Evolutionary conservation across 2,329 filamentous ascomycete genomes (phyloP), one percentile per base, ranked within the genome.

Genomic region (Hirsutella thompsonii): DNA sequence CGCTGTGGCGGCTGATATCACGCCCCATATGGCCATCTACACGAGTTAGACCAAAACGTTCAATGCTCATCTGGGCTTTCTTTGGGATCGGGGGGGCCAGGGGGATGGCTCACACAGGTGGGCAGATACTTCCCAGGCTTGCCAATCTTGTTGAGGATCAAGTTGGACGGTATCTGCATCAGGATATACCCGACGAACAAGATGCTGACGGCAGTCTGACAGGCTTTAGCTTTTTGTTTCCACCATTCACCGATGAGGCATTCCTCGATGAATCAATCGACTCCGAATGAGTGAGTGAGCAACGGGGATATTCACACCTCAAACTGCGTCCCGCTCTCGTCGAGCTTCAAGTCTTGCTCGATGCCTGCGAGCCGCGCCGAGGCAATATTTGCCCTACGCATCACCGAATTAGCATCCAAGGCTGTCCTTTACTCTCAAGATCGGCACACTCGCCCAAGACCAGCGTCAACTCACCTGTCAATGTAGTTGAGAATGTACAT

Each of bases 321-420:
- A 26, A 50, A 52, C 37, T 52, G 46, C 4, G 45, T 49, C 4
- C 40, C 44, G 18, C 38, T 38, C 2, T 37, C 13, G 23, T 59
- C 54, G 46, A 84, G 59, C 8, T 66, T 60, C 10, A 83, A 60
- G 42, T 81, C 77, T 40, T 70, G 59, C 42, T 60, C 54, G 20
- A 64, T 46, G n/a, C 57, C 56, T 52, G 46, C 44, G 29, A 47
- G 33, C n/a, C 44, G 38, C 16, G 46, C 46, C 11, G 44, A 40
- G 11, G 46, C 46, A 20, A 47, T 47, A 23, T 66, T 46, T 49
- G 70, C 72, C n/a, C 65, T 68, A 40, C 8, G 32, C 5, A 2
- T 33, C n/a, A 33, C 8, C 16, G 32, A 16, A 18, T n/a, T n/a
- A n/a, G n/a, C n/a, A n/a, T n/a, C n/a, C n/a, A n/a, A n/a, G n/a